A percentile compares a stretch with the other conserved stretches of the same genome.
Evolutionary conservation across 2,329 filamentous ascomycete genomes (phyloP).

Genomic region (Alternaria gaisen): DNA sequence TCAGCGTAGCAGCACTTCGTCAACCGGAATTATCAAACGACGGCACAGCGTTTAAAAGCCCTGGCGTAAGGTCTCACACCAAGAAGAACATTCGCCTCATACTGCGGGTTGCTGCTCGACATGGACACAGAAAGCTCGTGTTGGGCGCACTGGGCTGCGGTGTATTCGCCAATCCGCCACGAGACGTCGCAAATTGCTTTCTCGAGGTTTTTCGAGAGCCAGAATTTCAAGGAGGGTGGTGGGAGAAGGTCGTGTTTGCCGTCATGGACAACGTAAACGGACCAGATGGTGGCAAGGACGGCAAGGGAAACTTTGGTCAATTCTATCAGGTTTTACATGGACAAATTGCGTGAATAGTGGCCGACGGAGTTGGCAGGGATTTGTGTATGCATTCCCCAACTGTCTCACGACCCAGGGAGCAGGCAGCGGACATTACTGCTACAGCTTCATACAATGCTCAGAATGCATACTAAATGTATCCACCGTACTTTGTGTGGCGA

Average conservation of each 20-base stretch:
- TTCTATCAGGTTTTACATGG: constrained; percentile 52
- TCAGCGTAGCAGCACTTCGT: constrained; percentile 67
- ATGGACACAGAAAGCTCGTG: constrained; percentile 67
- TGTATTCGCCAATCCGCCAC: constrained; percentile 69
- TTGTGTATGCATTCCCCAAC: not conserved
- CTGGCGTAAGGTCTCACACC: constrained; percentile 61
- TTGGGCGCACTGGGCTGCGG: constrained; percentile 76
- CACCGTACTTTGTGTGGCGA: not conserved
- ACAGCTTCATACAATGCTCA: not conserved
- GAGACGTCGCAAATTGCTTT: constrained; percentile 71
- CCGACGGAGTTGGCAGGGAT: not conserved
- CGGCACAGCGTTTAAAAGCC: constrained; percentile 25
- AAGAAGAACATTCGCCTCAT: constrained; percentile 70
- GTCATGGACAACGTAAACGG: constrained; percentile 57
- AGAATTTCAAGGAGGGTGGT: constrained; percentile 72
- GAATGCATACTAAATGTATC: not conserved
- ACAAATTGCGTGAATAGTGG: constrained; percentile 23
- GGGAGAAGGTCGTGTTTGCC: constrained; percentile 71
- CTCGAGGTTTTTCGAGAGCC: constrained; percentile 65
- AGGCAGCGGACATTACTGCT: not conserved
- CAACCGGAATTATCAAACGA: constrained; percentile 48
- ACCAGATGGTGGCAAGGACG: constrained; percentile 36
- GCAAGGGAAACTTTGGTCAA: constrained; percentile 61
- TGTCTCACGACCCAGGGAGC: not conserved
- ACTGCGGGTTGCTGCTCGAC: constrained; percentile 66